Evolutionary conservation across 148 eudicot genomes (phyloP), one percentile per base, ranked within the genome.

Genomic region (Beta vulgaris): DNA sequence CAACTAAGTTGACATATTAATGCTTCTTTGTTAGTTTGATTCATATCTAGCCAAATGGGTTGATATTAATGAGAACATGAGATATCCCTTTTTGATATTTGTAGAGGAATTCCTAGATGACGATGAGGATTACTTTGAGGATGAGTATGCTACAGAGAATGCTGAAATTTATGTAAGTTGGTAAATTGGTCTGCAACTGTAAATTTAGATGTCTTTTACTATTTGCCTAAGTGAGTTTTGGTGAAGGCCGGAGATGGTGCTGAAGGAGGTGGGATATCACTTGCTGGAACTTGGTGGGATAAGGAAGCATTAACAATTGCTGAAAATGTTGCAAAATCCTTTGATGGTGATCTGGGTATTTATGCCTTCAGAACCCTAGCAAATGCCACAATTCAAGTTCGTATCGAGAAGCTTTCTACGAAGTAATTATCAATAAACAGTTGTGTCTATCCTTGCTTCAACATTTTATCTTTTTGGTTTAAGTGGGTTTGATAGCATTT

Each of bases 181-280:
- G 46, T 48, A 31, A 75, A 23, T 62, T 34, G 26, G 35, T 3
- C 23, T 44, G 49, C 23, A 0, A 6, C 4, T 72, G n/a, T n/a
- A n/a, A 35, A 59, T 55, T 72, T 60, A 36, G 26, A n/a, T 64
- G 15, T 62, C 63, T 73, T 76, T 40, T 21, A 3, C 31, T 25
- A 29, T 31, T 31, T 44, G 18, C 61, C 44, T 82, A 36, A 44
- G 43, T 57, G 58, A 35, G 9, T 79, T 61, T 58, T 69, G 61
- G 62, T 71, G 43, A 72, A 93, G 98, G 85, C 69, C 49, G 98
- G 98, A 42, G 98, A 93, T 87, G 98, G 98, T 73, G 93, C 86
- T n/a, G 97, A 84, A 75, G 98, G 98, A 36, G 97, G 98, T 76
- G 98, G 98, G 54, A 82, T 89, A 74, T 81, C 86, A 54, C 91